Base-by-base conservation (phyloP, 257 asterid genomes). In the Solanum habrochaites region DNA sequence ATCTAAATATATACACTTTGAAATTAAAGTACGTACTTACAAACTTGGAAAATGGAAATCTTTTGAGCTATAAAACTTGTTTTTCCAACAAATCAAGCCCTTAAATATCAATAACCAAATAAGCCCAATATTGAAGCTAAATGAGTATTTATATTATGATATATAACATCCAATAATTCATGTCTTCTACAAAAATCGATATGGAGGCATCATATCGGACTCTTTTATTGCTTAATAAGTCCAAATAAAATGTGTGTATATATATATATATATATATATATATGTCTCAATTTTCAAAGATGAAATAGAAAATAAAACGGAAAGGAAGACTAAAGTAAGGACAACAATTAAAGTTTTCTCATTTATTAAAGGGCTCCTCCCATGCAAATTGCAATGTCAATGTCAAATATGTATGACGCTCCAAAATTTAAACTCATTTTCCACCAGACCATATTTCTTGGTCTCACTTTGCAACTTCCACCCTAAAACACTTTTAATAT, bases 391-490 rank as follows among this genome's bases (percentile, higher is more conserved):
- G 60, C 60, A 52, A 7, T 21, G 69, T 60, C 69, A 23, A 87
- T 77, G 85, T 89, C 88, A 86, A 89, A 25, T 45, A 77, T 84
- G 52, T 86, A 64, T 74, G 91, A 84, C 89, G 35, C 74, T 35
- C 71, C 67, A 66, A 83, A 85, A 60, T 58, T 58, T 85, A 77
- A 82, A 60, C 64, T 85, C 82, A 74, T 84, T 37, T 90, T 88
- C 91, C 89, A 90, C 88, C 77, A 88, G 75, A 86, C 32, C 45
- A 91, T 81, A 77, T 77, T 80, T 86, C 62, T 56, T 82, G 62
- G 86, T 83, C 86, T 62, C 27, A n/a, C 73, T 78, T 62, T 86
- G 43, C 52, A 73, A 56, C 83, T 23, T 40, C 81, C 75, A 72
- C 43, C 62, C 45, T 11, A 78, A 42, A 18, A 14, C 7, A 25